These are phyloP conservation scores for Hyphopichia homilentoma DNA, from an alignment of 805 yeast genomes.

Conservation along the genomic window DNA sequence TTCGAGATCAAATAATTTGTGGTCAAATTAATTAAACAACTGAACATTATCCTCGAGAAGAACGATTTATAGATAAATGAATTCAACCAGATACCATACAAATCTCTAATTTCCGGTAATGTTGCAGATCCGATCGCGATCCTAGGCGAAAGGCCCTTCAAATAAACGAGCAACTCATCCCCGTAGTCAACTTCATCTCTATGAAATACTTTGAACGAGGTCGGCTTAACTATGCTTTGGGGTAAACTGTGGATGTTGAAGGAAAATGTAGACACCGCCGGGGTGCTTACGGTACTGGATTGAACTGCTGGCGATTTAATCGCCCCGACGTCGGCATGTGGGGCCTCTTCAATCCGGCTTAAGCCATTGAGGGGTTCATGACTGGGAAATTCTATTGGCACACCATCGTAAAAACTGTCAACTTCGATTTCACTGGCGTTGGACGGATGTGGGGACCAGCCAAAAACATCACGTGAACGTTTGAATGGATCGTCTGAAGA, in stretches of 20 bases:
- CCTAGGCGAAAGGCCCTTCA: constrained; percentile 11
- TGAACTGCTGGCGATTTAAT: too few species aligned
- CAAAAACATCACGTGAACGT: too few species aligned
- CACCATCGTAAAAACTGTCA: too few species aligned
- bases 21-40: constrained; percentile 35
- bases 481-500: too few species aligned
- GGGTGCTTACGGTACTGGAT: constrained; percentile 8
- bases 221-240: too few species aligned
- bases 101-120: constrained; percentile 22
- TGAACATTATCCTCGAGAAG: constrained; percentile 25
- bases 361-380: too few species aligned
- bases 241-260: too few species aligned
- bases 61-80: constrained; percentile 25
- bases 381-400: too few species aligned
- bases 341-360: too few species aligned
- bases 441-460: too few species aligned
- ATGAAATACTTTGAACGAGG: constrained; percentile 3
- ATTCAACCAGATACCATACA: constrained; percentile 31
- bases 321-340: too few species aligned
- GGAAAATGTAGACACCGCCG: background rate
- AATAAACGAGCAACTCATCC: constrained; percentile 3
- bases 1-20: constrained; percentile 36
- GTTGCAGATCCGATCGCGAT: constrained; percentile 23
- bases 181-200: constrained; percentile 4
- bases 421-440: too few species aligned